Conservation (phyloP, 148 eudicot genomes). For the Amaranthus cruentus region DNA sequence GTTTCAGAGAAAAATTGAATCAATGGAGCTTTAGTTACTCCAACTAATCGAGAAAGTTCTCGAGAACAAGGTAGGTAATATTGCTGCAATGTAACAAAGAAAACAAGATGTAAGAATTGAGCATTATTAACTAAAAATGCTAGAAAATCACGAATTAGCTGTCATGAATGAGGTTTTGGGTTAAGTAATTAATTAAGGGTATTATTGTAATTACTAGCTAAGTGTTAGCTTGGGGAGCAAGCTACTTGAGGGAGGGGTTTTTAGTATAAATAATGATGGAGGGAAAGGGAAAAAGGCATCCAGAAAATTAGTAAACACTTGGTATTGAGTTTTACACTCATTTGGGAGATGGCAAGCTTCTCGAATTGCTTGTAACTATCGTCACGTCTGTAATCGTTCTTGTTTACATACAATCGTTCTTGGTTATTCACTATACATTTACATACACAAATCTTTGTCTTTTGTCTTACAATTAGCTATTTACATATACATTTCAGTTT, state of each 20-base stretch:
- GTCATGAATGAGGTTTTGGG: not conserved
- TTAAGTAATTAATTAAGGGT: not conserved
- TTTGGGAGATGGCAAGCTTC: too few species aligned
- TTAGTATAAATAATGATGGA: too few species aligned
- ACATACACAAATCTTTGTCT: too few species aligned
- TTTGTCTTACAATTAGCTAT: too few species aligned
- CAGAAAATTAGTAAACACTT: too few species aligned
- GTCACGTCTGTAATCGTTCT: not conserved
- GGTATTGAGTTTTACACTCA: too few species aligned
- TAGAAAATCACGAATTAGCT: too few species aligned
- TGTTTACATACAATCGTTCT: too few species aligned
- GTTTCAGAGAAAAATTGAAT: conserved; percentile 72
- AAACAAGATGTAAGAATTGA: not conserved
- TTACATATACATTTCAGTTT: too few species aligned
- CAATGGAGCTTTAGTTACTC: conserved; percentile 67
- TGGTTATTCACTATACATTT: too few species aligned
- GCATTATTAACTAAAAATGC: not conserved
- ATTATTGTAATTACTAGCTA: not conserved
- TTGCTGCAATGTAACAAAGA: conserved; percentile 33
- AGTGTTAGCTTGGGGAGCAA: not conserved
- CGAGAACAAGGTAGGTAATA: conserved; percentile 57
- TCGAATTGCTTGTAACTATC: not conserved
- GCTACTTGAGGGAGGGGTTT: too few species aligned
- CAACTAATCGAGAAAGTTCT: conserved; percentile 53
- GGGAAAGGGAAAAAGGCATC: too few species aligned